Evolutionary conservation across 1,284 basidiomycete species (phyloP).

Genomic region (Coniferiporia weirii): DNA sequence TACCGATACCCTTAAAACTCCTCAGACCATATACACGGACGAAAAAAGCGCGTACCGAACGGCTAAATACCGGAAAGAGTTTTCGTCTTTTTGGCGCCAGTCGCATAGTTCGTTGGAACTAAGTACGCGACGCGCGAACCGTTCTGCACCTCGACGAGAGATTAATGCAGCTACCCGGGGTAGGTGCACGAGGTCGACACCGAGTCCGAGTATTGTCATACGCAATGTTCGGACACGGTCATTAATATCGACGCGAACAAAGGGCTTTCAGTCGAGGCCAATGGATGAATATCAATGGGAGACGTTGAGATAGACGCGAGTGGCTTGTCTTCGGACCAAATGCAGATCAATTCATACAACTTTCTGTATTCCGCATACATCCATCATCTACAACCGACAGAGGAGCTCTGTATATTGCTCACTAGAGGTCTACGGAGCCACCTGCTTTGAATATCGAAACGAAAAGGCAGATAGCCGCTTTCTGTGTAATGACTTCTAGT

Average conservation of each 20-base stretch:
- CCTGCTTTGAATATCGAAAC: too few species aligned
- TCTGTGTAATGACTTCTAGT: background rate
- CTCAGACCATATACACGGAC: background rate
- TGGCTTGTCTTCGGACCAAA: too few species aligned
- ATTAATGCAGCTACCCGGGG: constrained; percentile 59
- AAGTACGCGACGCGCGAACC: constrained; percentile 60
- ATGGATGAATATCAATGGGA: too few species aligned
- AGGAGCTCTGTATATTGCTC: too few species aligned
- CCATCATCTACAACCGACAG: background rate
- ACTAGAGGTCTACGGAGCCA: too few species aligned
- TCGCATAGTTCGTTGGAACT: constrained; percentile 45
- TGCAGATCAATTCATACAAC: background rate
- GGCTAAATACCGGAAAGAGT: constrained; percentile 45
- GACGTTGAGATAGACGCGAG: too few species aligned
- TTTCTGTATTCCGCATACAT: background rate
- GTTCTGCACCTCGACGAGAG: constrained; percentile 41
- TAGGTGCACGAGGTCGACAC: constrained; percentile 72
- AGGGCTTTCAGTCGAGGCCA: too few species aligned
- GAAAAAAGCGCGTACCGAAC: constrained; percentile 49
- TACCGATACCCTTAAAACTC: background rate
- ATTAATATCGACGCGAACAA: background rate
- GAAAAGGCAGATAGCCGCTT: too few species aligned
- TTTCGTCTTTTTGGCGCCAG: constrained; percentile 34
- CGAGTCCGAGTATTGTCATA: constrained; percentile 68
- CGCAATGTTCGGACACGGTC: background rate